Base-by-base conservation (phyloP, 1,284 basidiomycete species). In the Abortiporus biennis region DNA sequence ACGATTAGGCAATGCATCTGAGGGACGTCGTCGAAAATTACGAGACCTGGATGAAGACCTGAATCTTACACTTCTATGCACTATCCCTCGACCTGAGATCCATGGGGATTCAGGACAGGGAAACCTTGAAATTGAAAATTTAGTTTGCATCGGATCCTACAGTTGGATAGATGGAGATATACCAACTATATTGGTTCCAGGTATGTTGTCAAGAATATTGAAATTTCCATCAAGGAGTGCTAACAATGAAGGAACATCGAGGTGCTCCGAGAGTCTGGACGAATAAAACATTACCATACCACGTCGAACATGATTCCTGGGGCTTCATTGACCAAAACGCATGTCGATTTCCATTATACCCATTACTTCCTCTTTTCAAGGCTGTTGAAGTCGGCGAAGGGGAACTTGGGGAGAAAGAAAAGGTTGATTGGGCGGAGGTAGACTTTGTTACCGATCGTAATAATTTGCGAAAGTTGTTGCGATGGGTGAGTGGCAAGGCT, bases 391-490 rank as follows among this genome's bases (percentile, higher is more conserved):
- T 59, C 16, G n/a, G n/a, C n/a, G n/a, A n/a, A n/a, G n/a, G n/a
- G n/a, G n/a, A n/a, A n/a, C 52, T 65, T n/a, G 52, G 54, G 12
- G 54, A 61, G 9, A 40, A 45, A 8, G 35, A 39, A 1, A 23
- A 39, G 31, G 21, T 79, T 36, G 66, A 75, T 44, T 78, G 78
- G 72, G 41, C 63, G 3, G 47, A 58, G 0, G 54, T 76, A 31
- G 77, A 82, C 52, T 59, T 80, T 43, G 62, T 81, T 41, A 76
- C 76, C 0, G 76, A 80, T 52, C 65, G 78, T 3, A 80, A 80
- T 51, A 66, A 64, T 12, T 61, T 81, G 20, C 64, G 78, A 11
- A 80, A 78, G 54, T 62, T 82, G 4, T 48, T 74, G 13, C 59
- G 74, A 15, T 81, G 76, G 76, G 61, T 73, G 36, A 22, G 36